These are phyloP conservation scores for Babesia gibsoni DNA, from an alignment of 169 alveolate genomes.

Conservation along the genomic window DNA sequence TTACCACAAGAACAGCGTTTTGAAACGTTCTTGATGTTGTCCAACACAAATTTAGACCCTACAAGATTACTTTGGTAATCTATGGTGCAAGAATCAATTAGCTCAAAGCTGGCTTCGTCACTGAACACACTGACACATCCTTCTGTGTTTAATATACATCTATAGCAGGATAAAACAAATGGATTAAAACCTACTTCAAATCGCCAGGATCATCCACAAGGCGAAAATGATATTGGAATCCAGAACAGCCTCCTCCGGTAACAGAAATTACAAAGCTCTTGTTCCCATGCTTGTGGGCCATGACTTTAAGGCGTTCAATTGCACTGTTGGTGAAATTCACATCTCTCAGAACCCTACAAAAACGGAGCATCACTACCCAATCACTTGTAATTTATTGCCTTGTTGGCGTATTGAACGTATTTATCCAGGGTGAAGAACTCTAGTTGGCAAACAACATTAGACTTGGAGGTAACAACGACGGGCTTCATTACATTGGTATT, in stretches of 20 bases:
- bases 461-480: neutral
- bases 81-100: slow-evolving; percentile 63
- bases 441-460: slow-evolving; percentile 32
- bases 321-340: slow-evolving; percentile 50
- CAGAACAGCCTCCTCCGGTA: slow-evolving; percentile 79
- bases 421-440: slow-evolving; percentile 51
- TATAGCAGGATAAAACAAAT: neutral
- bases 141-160: slow-evolving; percentile 57
- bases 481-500: neutral
- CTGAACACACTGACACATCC: slow-evolving; percentile 57
- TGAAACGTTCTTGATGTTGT: slow-evolving; percentile 67
- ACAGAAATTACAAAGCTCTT: slow-evolving; percentile 63
- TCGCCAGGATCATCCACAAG: slow-evolving; percentile 43
- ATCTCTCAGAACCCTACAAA: slow-evolving; percentile 12
- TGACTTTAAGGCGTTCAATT: slow-evolving; percentile 48
- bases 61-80: slow-evolving; percentile 66
- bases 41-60: slow-evolving; percentile 67
- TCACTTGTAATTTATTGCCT: neutral
- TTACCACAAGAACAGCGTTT: slow-evolving; percentile 77
- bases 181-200: slow-evolving; percentile 10
- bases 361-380: neutral
- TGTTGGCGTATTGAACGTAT: slow-evolving; percentile 10
- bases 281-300: slow-evolving; percentile 35
- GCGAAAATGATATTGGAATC: slow-evolving; percentile 71
- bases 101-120: slow-evolving; percentile 60